phyloP scores from a whole-genome alignment of 177 flowering plant species.

The Tripterygium wilfordii region DNA sequence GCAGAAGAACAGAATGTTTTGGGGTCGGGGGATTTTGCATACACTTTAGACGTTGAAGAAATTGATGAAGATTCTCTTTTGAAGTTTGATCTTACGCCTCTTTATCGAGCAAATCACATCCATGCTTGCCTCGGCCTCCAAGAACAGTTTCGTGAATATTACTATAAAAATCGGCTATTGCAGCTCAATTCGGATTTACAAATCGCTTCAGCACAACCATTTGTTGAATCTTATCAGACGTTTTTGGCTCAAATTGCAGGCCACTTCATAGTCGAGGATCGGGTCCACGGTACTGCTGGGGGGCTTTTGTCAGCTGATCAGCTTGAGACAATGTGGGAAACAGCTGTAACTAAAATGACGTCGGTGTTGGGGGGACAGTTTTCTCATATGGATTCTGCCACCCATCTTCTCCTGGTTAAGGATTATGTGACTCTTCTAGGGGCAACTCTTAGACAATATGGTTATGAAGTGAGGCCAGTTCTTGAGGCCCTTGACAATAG shows the following conservation, averaged over 20 bases:
- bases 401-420: slow-evolving; percentile 78
- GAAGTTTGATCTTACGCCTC: slow-evolving; percentile 78
- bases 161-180: slow-evolving; percentile 64
- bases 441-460: slow-evolving; percentile 69
- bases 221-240: slow-evolving; percentile 73
- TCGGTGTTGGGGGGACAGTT: slow-evolving; percentile 65
- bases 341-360: slow-evolving; percentile 68
- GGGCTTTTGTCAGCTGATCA: slow-evolving; percentile 55
- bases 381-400: slow-evolving; percentile 64
- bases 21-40: slow-evolving; percentile 55
- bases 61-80: slow-evolving; percentile 58
- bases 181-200: slow-evolving; percentile 83
- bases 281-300: slow-evolving; percentile 72
- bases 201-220: slow-evolving; percentile 64
- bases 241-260: slow-evolving; percentile 83
- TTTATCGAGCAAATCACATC: slow-evolving; percentile 78
- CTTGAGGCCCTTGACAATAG: slow-evolving; percentile 60
- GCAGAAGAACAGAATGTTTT: slow-evolving; percentile 70
- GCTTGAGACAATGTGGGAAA: slow-evolving; percentile 81
- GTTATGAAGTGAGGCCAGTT: slow-evolving; percentile 66
- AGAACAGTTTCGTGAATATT: slow-evolving; percentile 77
- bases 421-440: slow-evolving; percentile 86
- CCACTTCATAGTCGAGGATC: slow-evolving; percentile 83
- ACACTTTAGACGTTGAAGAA: slow-evolving; percentile 69
- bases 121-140: slow-evolving; percentile 65